Evolutionary conservation across 164 flowering plant genomes (phyloP), one percentile per base, ranked within the genome.

Genomic region (Umbellularia californica): DNA sequence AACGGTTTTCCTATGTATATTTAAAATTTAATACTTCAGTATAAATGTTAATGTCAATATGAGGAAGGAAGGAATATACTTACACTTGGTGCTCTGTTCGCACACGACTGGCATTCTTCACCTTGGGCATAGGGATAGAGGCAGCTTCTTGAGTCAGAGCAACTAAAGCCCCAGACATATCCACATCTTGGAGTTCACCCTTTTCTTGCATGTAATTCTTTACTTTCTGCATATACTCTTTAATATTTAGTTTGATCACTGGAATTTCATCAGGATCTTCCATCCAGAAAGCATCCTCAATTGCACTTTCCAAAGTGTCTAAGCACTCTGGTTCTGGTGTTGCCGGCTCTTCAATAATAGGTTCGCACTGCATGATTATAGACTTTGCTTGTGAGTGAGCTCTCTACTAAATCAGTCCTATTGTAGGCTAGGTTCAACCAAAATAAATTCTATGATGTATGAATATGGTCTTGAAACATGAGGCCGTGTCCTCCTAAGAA

Each of bases 251-350:
- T 73, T 86, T 82, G 78, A 95, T 92, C 51, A 87, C 87, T 1
- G 97, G 97, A 77, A 95, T 92, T 78, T 90, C 98, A 76, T 90
- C 87, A 24, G 87, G 84, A 78, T 92, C 96, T 69, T 88, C 91
- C 20, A 15, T 55, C 19, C 60, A 72, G 35, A 83, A 75, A 35
- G 79, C 58, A 69, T 90, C 94, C 78, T 94, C 98, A 23, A 92
- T 91, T 77, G 91, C 97, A 68, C 64, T n/a, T n/a, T n/a, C n/a
- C n/a, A n/a, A n/a, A n/a, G n/a, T n/a, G n/a, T n/a, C n/a, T n/a
- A n/a, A n/a, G n/a, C n/a, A n/a, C n/a, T n/a, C n/a, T n/a, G n/a
- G n/a, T n/a, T n/a, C n/a, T n/a, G n/a, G n/a, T n/a, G n/a, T n/a
- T n/a, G n/a, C n/a, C n/a, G n/a, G n/a, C n/a, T n/a, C n/a, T n/a